Base-by-base conservation (phyloP, 495 filamentous ascomycete species). In the Parathielavia hyrcaniae region DNA sequence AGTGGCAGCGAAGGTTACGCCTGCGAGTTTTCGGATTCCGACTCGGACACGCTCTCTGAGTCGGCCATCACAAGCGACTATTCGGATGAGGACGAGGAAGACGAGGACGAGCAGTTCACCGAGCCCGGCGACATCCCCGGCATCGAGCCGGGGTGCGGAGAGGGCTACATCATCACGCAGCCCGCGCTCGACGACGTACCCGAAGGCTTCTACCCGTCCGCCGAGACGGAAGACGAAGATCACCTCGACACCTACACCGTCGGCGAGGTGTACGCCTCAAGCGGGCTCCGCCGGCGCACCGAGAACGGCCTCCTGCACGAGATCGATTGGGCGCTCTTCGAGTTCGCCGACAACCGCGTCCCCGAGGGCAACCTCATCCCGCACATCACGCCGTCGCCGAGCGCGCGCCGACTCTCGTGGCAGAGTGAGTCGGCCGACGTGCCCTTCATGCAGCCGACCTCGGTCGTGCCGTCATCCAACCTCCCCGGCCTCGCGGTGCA, bases 321-420 rank as follows among this genome's bases (percentile, higher is more conserved):
- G 68, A 91, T 97, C 58, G 92, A 97, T 68, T 97, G 92, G 92
- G 91, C 91, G 0, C 73, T 97, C 11, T 88, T 97, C 59, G 86
- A 91, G 66, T 86, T 97, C 50, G 73, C 85, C 19, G 75, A 85
- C 9, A 78, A 83, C 17, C 83, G 92, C 13, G 75, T 84, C 53
- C 86, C 89, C n/a, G 75, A 78, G 0, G 78, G 81, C 41, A 95
- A 95, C 62, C 71, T 81, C 14, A 83, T 79, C 11, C 74, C 74
- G 32, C 62, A 16, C 59, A 55, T 39, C 50, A 57, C 44, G 26
- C 17, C 54, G 19, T 20, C 60, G 22, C 11, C 30, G 35, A 20
- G 23, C 3, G 3, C 5, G 38, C 41, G 32, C 50, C 19, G 54
- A 43, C 3, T 50, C 53, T 53, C 22, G 22, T 32, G 36, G 34